Conservation (phyloP, 768 basidiomycete species). For the Suillus sp. region DNA sequence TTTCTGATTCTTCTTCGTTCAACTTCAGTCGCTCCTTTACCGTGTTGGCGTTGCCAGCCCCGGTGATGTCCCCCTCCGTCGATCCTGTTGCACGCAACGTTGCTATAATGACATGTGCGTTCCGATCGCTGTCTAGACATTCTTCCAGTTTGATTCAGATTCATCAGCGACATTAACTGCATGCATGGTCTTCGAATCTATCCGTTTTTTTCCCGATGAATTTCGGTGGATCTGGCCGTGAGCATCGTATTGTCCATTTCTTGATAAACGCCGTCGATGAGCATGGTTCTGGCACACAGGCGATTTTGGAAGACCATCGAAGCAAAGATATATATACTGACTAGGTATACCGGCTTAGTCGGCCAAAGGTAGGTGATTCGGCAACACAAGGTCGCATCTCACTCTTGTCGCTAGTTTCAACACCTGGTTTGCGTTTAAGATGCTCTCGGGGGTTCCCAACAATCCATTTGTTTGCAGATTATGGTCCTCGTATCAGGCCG, state of each 20-base stretch:
- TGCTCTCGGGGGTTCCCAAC: conserved; percentile 17
- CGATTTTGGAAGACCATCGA: not conserved
- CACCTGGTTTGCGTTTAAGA: conserved; percentile 23
- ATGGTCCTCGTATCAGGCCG: conserved; percentile 24
- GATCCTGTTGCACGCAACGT: not conserved
- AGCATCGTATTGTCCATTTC: conserved; percentile 1
- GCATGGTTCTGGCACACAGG: not conserved
- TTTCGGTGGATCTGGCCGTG: conserved; percentile 24
- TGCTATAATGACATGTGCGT: not conserved
- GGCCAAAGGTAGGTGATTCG: conserved; percentile 22
- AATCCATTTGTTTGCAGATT: conserved; percentile 13
- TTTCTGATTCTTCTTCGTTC: not conserved
- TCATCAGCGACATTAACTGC: conserved; percentile 15
- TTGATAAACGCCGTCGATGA: not conserved
- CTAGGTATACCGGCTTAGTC: conserved; percentile 20
- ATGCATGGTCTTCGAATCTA: conserved; percentile 22
- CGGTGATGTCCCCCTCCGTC: not conserved
- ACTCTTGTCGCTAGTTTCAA: conserved; percentile 20
- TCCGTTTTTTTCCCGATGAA: conserved; percentile 20
- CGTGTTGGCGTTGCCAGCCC: not conserved
- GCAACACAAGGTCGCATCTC: not conserved
- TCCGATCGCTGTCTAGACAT: not conserved
- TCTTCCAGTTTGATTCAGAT: not conserved
- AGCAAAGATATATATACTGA: conserved; percentile 15
- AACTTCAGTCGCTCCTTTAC: conserved; percentile 10